phyloP scores from a whole-genome alignment of 2,329 filamentous ascomycete genomes.

The Zasmidium citrigriseum region DNA sequence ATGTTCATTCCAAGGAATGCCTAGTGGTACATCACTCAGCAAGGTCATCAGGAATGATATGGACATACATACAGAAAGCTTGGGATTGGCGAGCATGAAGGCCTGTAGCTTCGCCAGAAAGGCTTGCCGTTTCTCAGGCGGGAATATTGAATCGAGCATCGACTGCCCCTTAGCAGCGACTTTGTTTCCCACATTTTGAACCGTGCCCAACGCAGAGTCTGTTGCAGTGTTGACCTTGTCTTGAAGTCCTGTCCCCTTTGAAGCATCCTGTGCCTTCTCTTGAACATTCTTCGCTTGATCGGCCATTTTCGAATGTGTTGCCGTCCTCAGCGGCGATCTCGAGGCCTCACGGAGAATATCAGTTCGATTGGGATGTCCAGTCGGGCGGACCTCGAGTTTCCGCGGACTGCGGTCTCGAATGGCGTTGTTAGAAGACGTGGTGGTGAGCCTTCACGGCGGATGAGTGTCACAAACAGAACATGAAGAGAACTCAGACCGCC shows the following conservation, averaged over 20 bases:
- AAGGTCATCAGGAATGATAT: background rate
- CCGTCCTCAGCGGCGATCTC: constrained; percentile 16
- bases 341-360: constrained; percentile 27
- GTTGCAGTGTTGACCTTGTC: constrained; percentile 30
- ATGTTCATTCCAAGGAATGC: constrained; percentile 68
- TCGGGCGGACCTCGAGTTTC: constrained; percentile 30
- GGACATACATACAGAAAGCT: constrained; percentile 62
- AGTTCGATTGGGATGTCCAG: constrained; percentile 24
- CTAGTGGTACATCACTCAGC: constrained; percentile 43
- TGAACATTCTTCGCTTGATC: constrained; percentile 25
- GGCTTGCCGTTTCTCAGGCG: constrained; percentile 61
- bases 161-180: constrained; percentile 33
- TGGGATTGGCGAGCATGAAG: constrained; percentile 65
- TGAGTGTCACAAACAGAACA: background rate
- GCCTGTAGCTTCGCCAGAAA: constrained; percentile 54
- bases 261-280: constrained; percentile 21
- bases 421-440: constrained; percentile 20
- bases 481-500: no score
- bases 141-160: constrained; percentile 55
- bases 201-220: constrained; percentile 29
- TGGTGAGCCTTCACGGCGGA: constrained; percentile 5
- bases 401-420: constrained; percentile 24
- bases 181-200: constrained; percentile 31
- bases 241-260: constrained; percentile 24
- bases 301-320: constrained; percentile 23